Percentiles rank a stretch among this genome's conserved stretches.
Conservation (phyloP, 495 filamentous ascomycete genomes). For the Penicillium coffeae region DNA sequence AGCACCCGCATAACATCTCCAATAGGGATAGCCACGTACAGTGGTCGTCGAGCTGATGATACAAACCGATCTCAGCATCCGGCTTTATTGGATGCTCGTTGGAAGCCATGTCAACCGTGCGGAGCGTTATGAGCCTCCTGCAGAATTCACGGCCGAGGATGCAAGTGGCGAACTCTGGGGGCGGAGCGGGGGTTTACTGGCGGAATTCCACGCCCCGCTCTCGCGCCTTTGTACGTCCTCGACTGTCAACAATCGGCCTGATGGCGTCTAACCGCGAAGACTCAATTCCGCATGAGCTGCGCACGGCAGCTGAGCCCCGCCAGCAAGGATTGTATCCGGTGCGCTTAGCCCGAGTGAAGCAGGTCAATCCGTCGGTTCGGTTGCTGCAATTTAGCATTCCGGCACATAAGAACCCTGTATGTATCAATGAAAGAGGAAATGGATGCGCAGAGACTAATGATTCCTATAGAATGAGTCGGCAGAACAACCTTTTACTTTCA, state of each 20-base stretch:
- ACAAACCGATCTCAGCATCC: not conserved
- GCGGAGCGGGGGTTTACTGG: not conserved
- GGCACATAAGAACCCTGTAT: constrained; percentile 16
- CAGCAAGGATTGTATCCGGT: constrained; percentile 53
- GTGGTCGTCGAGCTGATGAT: not conserved
- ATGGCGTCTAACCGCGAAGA: constrained; percentile 35
- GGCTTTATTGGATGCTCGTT: not conserved
- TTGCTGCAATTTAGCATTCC: constrained; percentile 45
- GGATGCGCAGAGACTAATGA: not conserved
- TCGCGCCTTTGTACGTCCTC: constrained; percentile 7
- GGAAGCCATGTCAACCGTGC: not conserved
- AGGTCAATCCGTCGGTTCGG: constrained; percentile 46
- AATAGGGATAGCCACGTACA: not conserved
- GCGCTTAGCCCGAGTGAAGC: constrained; percentile 43
- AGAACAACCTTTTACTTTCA: constrained; percentile 48
- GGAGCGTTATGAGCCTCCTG: not conserved
- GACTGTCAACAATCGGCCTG: constrained; percentile 2
- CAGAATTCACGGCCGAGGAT: not conserved
- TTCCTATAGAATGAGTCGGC: constrained; percentile 15
- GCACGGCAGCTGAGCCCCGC: constrained; percentile 70
- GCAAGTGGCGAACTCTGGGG: not conserved
- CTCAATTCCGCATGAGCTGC: constrained; percentile 52
- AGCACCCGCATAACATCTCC: not conserved
- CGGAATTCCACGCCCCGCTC: constrained; percentile 10
- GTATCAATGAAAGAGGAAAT: not conserved